Evolutionary conservation across 805 yeast species (phyloP).

Genomic region (Candida argentea): DNA sequence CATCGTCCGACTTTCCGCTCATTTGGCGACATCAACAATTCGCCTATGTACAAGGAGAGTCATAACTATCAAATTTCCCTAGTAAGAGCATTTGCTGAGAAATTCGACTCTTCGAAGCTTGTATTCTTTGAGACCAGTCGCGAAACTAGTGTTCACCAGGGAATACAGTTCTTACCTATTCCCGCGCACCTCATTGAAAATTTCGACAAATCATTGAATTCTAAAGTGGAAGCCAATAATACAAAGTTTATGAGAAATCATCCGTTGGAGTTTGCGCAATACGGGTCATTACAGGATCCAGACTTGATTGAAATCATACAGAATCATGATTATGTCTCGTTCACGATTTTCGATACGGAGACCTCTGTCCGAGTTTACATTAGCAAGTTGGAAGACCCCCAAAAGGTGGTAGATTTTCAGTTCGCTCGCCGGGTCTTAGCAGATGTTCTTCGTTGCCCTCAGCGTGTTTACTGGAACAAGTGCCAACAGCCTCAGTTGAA

Average conservation of each 20-base stretch:
- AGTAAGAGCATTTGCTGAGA: constrained; percentile 34
- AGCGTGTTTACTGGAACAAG: constrained; percentile 65
- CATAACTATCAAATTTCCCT: constrained; percentile 37
- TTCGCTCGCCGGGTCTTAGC: constrained; percentile 80
- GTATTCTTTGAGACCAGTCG: constrained; percentile 66
- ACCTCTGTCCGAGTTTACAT: constrained; percentile 9
- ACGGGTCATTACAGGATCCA: constrained; percentile 11
- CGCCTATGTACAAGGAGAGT: constrained; percentile 32
- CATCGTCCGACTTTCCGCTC: constrained; percentile 41
- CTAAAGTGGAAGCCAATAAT: constrained; percentile 35
- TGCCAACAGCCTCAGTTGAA: constrained; percentile 56
- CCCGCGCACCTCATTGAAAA: constrained; percentile 31
- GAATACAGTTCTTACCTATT: constrained; percentile 69
- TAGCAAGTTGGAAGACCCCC: constrained; percentile 12
- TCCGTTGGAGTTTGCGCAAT: constrained; percentile 31
- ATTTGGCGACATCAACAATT: constrained; percentile 36
- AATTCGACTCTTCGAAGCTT: constrained; percentile 34
- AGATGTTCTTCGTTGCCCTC: constrained; percentile 45
- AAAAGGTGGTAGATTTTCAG: constrained; percentile 55
- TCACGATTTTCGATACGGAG: constrained; percentile 17
- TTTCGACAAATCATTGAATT: constrained; percentile 38
- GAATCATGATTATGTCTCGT: constrained; percentile 27
- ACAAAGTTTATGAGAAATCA: constrained; percentile 35
- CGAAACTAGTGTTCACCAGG: constrained; percentile 58
- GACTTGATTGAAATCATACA: constrained; percentile 14